Evolutionary conservation across 2,329 filamentous ascomycete species (phyloP), one percentile per base, ranked within the genome.

Genomic region (Pyrenophora teres): DNA sequence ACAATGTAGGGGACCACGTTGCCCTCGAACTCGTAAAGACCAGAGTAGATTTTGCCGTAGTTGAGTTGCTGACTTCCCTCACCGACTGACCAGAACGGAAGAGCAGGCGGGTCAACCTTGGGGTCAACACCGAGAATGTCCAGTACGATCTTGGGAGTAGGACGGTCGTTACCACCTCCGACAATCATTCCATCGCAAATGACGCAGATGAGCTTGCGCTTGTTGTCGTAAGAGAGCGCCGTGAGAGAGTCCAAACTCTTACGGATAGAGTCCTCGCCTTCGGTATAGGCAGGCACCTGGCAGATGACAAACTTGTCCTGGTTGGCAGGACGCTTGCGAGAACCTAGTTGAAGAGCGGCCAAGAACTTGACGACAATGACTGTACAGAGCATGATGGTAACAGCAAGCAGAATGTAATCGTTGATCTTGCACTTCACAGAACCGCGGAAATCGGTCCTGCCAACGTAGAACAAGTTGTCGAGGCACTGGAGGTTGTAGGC

Each of bases 261-360:
- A 48, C 94, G 83, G 7, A 99, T 80, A 3, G 92, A 93, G 66
- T 99, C 94, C 79, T 99, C 94, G 65, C 92, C 94, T 79, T 99
- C 94, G 0, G 94, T 99, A 70, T 99, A 99, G 4, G 94, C 94
- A 8, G 94, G 94, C 27, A 99, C 92, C 74, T 97, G 92, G 75
- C 94, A 97, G 62, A 99, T 97, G 64, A 99, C 92, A 66, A 99
- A 99, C 72, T 97, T 99, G 75, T 99, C 94, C 74, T 97, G 94
- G 32, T 92, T 89, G 5, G 89, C 83, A 2, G 94, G 94, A 15
- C 90, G 87, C 52, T 90, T 85, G 78, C 97, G 97, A 4, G 92
- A 92, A 39, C 93, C 92, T 54, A 99, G 90, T 68, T 97, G 94
- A 36, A 99, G 81, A 10, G 94, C 94, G 45, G 94, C 87, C 68